Base-by-base conservation (phyloP, 768 basidiomycete genomes). In the Holtermannia corniformis region DNA sequence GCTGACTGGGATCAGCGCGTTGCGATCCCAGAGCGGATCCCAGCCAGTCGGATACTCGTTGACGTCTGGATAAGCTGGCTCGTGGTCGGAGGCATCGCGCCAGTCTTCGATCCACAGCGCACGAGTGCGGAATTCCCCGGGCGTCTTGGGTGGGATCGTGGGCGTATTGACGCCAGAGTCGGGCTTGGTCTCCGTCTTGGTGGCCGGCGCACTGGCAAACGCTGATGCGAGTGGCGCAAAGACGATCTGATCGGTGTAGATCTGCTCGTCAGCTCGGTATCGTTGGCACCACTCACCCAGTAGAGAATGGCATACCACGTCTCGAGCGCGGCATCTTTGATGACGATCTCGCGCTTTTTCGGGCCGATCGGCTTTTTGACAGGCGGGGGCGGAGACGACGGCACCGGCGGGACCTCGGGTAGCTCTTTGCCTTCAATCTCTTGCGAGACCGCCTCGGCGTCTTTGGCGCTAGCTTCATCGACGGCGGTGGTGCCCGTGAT, bases 151-250 rank as follows among this genome's bases (percentile, higher is more conserved):
- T 2, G 42, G 55, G 20, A 54, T 23, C 13, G 55, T 50, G 27
- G 14, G 44, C 26, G 44, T 59, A 55, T 19, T 44, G 47, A 16
- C 48, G 16, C 52, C 55, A 13, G 60, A 60, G 37, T 64, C 73
- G 28, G 50, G 55, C 45, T 16, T 37, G 32, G 16, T 16, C 7
- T 37, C 32, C 7, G 47, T 51, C 22, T 41, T 45, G 13, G 41
- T 37, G 47, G 48, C 45, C 41, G 14, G 70, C 61, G 57, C 85
- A 84, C 26, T 81, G 79, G 4, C 57, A 51, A 72, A 67, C 11
- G 64, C 66, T 1, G 89, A 91, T 0, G 86, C 81, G 16, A 91
- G 74, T 0, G 88, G 88, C 0, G 89, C 86, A 59, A 91, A 91
- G 24, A 82, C 78, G 57, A 91, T 81, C 80, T 80, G 79, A 65